A percentile compares a stretch with the other conserved stretches of the same genome.
These are phyloP conservation scores for Solanum megistacrolobum DNA, from an alignment of 257 asterid genomes.

Conservation along the genomic window DNA sequence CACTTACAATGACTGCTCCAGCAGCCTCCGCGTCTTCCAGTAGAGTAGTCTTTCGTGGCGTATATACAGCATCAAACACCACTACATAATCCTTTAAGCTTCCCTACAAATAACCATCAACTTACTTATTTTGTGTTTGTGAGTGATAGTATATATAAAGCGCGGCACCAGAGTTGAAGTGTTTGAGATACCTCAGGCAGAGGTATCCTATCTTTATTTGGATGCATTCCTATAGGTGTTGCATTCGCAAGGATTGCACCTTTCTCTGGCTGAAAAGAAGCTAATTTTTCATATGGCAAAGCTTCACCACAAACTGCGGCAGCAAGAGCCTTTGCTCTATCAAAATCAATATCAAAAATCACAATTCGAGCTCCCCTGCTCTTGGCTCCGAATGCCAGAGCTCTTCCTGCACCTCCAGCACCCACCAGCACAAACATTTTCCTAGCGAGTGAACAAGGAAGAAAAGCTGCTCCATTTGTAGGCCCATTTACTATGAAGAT, in stretches of 20 bases:
- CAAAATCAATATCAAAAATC: conserved; percentile 47
- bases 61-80: conserved; percentile 61
- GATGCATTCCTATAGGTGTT: conserved; percentile 69
- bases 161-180: background rate
- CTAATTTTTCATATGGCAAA: conserved; percentile 28
- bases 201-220: conserved; percentile 41
- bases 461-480: conserved; percentile 15
- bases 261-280: conserved; percentile 38
- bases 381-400: conserved; percentile 58
- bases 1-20: conserved; percentile 50
- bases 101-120: conserved; percentile 5
- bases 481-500: conserved; percentile 12
- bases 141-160: background rate
- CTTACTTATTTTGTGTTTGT: background rate
- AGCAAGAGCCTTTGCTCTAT: conserved; percentile 58
- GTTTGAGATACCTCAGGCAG: conserved; percentile 26
- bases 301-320: conserved; percentile 43
- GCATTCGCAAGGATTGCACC: conserved; percentile 66
- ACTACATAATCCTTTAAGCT: conserved; percentile 31
- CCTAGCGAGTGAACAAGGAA: conserved; percentile 22
- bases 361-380: conserved; percentile 44
- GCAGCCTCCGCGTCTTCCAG: conserved; percentile 54
- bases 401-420: conserved; percentile 80
- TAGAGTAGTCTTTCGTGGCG: conserved; percentile 43
- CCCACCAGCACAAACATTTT: conserved; percentile 56